Percentiles rank a stretch among this genome's conserved stretches.
These are phyloP conservation scores for Hyaloperonospora brassicae DNA, from an alignment of 352 stramenopile genomes.

Conservation along the genomic window DNA sequence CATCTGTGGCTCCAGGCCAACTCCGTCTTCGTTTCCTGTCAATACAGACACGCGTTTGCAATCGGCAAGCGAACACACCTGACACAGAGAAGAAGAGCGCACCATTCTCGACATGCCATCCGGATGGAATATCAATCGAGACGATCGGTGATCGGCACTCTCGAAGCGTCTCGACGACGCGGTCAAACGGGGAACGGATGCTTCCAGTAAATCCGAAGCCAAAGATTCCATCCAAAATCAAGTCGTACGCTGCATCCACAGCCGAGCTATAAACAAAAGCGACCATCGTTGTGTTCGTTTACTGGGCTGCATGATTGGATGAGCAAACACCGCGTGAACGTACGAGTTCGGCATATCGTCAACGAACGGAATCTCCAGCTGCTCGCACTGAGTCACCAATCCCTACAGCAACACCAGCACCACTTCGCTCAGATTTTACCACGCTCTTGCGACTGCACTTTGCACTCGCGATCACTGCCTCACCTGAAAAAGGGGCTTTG, in stretches of 20 bases:
- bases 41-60: neutral
- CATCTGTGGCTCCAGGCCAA: slow-evolving; percentile 87
- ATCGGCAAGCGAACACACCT: neutral
- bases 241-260: slow-evolving; percentile 62
- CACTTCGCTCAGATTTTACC: neutral
- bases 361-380: slow-evolving; percentile 76
- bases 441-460: too few species aligned
- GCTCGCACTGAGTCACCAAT: slow-evolving; percentile 67
- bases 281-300: slow-evolving; percentile 3
- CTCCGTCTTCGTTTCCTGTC: slow-evolving; percentile 57
- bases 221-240: slow-evolving; percentile 98
- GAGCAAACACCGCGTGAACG: slow-evolving; percentile 6
- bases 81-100: slow-evolving; percentile 1
- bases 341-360: slow-evolving; percentile 41
- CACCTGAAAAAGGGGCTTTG: slow-evolving; percentile 76
- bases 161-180: slow-evolving; percentile 70
- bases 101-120: slow-evolving; percentile 94
- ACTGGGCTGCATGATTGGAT: neutral
- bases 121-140: slow-evolving; percentile 97
- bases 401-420: slow-evolving; percentile 23
- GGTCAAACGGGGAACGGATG: slow-evolving; percentile 87
- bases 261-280: slow-evolving; percentile 22
- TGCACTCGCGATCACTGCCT: neutral
- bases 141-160: slow-evolving; percentile 76
- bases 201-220: slow-evolving; percentile 94